Conservation (phyloP, 306 rosid genomes). For the Neltuma alba region DNA sequence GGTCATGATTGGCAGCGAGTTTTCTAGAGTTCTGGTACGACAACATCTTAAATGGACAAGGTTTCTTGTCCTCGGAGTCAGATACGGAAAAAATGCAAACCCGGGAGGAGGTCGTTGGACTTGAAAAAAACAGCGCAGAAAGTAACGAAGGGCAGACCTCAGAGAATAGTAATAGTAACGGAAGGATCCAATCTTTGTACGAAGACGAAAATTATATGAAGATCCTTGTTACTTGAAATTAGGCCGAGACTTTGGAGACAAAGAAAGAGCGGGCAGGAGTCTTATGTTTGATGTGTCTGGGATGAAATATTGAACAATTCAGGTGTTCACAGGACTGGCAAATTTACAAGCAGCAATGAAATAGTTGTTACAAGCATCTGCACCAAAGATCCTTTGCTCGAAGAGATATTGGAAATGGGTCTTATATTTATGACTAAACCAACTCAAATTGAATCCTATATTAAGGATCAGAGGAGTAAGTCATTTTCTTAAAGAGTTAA, state of each 20-base stretch:
- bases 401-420: slow-evolving; percentile 29
- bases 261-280: slow-evolving; percentile 38
- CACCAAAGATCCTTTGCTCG: slow-evolving; percentile 28
- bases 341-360: slow-evolving; percentile 15
- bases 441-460: too few relatives aligned
- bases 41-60: slow-evolving; percentile 2
- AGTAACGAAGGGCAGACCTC: slow-evolving; percentile 20
- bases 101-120: background rate
- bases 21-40: slow-evolving; percentile 52
- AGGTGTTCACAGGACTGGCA: slow-evolving; percentile 20
- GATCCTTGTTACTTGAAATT: slow-evolving; percentile 43
- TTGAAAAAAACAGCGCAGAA: slow-evolving; percentile 4
- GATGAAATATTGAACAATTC: slow-evolving; percentile 41
- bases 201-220: slow-evolving; percentile 40
- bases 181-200: slow-evolving; percentile 5
- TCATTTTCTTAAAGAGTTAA: slow-evolving; percentile 28
- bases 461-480: too few relatives aligned
- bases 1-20: slow-evolving; percentile 49
- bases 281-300: slow-evolving; percentile 36
- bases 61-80: slow-evolving; percentile 8
- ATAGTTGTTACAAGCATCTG: slow-evolving; percentile 20
- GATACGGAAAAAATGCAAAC: slow-evolving; percentile 1
- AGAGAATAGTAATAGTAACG: slow-evolving; percentile 6
- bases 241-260: slow-evolving; percentile 32
- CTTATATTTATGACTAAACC: too few relatives aligned